Percentiles rank a stretch among this genome's conserved stretches.
phyloP scores from a whole-genome alignment of 1,284 basidiomycete genomes.

The Rhodotorula mucilaginosa region DNA sequence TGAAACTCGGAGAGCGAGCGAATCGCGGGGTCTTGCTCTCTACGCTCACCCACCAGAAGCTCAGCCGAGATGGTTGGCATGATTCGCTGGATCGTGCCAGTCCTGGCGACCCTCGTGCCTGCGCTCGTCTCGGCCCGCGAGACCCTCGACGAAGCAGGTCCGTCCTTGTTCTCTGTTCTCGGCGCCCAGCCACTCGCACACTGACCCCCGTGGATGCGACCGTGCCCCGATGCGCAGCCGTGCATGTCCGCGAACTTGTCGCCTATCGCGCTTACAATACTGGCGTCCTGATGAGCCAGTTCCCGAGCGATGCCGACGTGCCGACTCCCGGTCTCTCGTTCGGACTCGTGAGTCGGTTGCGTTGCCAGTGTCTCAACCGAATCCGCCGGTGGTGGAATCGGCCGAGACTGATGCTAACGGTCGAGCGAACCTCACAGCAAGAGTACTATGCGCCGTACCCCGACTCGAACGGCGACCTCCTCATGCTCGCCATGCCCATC shows the following conservation, averaged over 20 bases:
- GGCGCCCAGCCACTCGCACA: background rate
- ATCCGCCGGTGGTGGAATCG: constrained; percentile 22
- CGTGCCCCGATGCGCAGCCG: constrained; percentile 16
- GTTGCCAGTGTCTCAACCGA: background rate
- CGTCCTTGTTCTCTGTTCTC: constrained; percentile 4
- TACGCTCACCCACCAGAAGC: no score
- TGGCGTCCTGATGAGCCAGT: constrained; percentile 32
- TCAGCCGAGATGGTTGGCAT: no score
- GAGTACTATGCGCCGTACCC: constrained; percentile 41
- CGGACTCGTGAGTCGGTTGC: constrained; percentile 19
- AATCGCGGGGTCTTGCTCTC: no score
- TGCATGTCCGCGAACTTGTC: constrained; percentile 38
- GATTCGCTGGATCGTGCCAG: background rate
- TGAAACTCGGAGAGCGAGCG: no score
- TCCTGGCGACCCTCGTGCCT: background rate
- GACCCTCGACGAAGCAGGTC: constrained; percentile 36
- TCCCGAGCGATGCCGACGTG: constrained; percentile 11
- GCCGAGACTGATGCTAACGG: no score
- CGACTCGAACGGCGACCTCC: constrained; percentile 36
- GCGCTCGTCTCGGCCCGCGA: constrained; percentile 21
- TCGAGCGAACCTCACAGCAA: constrained; percentile 1
- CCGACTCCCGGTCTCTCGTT: constrained; percentile 29
- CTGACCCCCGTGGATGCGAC: background rate
- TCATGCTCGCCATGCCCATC: constrained; percentile 40
- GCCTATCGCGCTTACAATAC: constrained; percentile 23